These are phyloP conservation scores for Fusarium falciforme DNA, from an alignment of 2,329 filamentous ascomycete species.

Conservation along the genomic window DNA sequence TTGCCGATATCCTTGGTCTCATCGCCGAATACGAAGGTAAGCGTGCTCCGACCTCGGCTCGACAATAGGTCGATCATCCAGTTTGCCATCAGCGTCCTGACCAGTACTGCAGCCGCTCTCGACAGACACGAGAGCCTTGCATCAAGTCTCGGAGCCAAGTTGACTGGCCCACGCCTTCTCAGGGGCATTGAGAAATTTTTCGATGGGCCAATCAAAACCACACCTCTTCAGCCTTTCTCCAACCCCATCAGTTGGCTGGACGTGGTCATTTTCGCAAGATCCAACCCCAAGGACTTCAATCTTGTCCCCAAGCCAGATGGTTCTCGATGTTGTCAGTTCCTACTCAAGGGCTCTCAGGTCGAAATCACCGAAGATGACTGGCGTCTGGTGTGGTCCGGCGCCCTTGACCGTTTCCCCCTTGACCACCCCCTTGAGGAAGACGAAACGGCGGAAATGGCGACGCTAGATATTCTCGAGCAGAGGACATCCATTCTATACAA, in stretches of 20 bases:
- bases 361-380: constrained; percentile 92
- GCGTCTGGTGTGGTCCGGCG: constrained; percentile 83
- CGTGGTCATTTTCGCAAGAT: constrained; percentile 84
- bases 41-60: constrained; percentile 7
- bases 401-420: constrained; percentile 81
- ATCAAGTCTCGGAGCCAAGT: constrained; percentile 84
- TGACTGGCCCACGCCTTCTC: constrained; percentile 83
- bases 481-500: constrained; percentile 82
- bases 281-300: constrained; percentile 81
- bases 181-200: constrained; percentile 90
- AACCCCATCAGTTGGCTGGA: constrained; percentile 83
- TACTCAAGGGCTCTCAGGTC: constrained; percentile 81
- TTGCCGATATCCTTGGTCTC: constrained; percentile 77
- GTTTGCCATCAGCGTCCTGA: constrained; percentile 25
- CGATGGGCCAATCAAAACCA: constrained; percentile 76
- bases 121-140: constrained; percentile 89
- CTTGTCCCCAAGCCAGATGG: constrained; percentile 77
- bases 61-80: background rate
- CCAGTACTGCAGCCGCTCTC: constrained; percentile 70
- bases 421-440: constrained; percentile 86
- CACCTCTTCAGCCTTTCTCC: constrained; percentile 65
- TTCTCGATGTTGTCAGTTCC: constrained; percentile 81
- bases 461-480: constrained; percentile 84
- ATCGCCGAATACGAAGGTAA: constrained; percentile 81
- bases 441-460: constrained; percentile 85